phyloP scores from a whole-genome alignment of 1,139 yeast genomes.

The Lodderomyces beijingensis region DNA sequence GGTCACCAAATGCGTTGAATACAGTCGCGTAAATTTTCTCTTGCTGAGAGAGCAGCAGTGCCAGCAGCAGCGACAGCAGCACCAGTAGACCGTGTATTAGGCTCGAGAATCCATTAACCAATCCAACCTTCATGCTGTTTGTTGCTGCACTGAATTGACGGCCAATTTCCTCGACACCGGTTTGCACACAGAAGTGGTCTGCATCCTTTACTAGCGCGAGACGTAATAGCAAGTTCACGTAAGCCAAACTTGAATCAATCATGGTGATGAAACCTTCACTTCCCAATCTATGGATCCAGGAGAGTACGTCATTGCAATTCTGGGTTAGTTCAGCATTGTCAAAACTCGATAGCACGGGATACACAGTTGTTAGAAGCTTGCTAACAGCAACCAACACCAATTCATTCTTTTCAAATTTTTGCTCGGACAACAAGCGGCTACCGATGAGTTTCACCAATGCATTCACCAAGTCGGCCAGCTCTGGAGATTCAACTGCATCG shows the following conservation, averaged over 20 bases:
- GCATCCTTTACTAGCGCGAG: too few species aligned
- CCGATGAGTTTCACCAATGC: conserved; percentile 26
- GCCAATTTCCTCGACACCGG: too few species aligned
- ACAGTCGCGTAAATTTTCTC: conserved; percentile 28
- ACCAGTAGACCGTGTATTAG: too few species aligned
- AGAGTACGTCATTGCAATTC: conserved; percentile 33
- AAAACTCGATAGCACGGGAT: conserved; percentile 10
- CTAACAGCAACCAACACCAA: conserved; percentile 25
- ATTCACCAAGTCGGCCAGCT: conserved; percentile 7
- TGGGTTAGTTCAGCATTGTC: conserved; percentile 16
- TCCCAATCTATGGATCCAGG: conserved; percentile 31
- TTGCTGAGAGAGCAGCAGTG: conserved; percentile 4
- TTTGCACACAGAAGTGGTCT: too few species aligned
- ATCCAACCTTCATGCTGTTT: conserved; percentile 14
- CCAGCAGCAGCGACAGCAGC: too few species aligned
- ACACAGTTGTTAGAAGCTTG: conserved; percentile 17
- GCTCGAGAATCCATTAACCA: conserved; percentile 6
- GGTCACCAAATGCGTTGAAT: conserved; percentile 25
- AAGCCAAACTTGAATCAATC: conserved; percentile 18
- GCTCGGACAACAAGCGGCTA: conserved; percentile 23
- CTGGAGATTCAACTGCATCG: background rate
- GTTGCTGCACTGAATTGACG: conserved; percentile 14
- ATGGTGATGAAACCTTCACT: conserved; percentile 21
- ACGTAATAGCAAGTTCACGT: too few species aligned
- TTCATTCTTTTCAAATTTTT: conserved; percentile 34